phyloP scores from a whole-genome alignment of 1,139 yeast species.

The Pichia sp. region DNA sequence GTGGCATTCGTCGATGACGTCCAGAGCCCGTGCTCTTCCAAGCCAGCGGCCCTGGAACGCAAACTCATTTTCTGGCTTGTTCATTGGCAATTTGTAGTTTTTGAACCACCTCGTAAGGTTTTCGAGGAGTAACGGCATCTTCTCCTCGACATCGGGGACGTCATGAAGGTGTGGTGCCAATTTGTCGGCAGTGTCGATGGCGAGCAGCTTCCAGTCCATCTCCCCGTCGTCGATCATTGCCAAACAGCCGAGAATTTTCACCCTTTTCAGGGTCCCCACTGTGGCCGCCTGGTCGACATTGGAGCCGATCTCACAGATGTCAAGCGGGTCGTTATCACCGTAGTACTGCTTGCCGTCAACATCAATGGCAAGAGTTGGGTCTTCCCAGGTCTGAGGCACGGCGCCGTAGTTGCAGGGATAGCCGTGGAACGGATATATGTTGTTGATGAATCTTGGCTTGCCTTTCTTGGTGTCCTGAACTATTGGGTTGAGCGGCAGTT shows the following conservation, averaged over 20 bases:
- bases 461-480: constrained; percentile 93
- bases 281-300: constrained; percentile 41
- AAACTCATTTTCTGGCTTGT: constrained; percentile 82
- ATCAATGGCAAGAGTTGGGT: constrained; percentile 36
- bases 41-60: constrained; percentile 57
- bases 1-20: constrained; percentile 68
- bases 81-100: constrained; percentile 91
- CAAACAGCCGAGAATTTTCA: constrained; percentile 87
- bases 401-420: constrained; percentile 97
- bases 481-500: constrained; percentile 75
- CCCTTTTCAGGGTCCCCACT: constrained; percentile 74
- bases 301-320: constrained; percentile 86
- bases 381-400: constrained; percentile 98
- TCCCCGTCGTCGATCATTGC: constrained; percentile 97
- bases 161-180: constrained; percentile 70
- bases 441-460: constrained; percentile 78
- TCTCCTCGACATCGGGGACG: constrained; percentile 74
- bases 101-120: constrained; percentile 92
- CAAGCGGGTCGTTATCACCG: constrained; percentile 96
- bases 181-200: constrained; percentile 77
- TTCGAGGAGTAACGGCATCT: constrained; percentile 80
- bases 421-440: constrained; percentile 94
- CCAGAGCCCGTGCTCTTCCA: constrained; percentile 64
- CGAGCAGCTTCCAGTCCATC: constrained; percentile 95
- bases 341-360: constrained; percentile 33